Evolutionary conservation across 768 basidiomycete genomes (phyloP).

Genomic region (Hygrophoropsis aurantiaca): DNA sequence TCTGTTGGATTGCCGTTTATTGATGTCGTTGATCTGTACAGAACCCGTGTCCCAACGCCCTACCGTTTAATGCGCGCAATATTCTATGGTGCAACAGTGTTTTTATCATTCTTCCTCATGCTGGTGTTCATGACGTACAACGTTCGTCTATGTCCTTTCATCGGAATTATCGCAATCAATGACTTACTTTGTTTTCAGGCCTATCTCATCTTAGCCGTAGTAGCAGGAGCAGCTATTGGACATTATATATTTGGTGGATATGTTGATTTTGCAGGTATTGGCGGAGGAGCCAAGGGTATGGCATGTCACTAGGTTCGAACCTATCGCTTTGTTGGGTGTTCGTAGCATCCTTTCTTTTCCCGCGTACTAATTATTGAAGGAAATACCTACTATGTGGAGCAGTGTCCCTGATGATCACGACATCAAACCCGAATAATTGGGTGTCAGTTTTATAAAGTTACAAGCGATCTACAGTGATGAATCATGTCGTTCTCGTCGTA

Average conservation of each 20-base stretch:
- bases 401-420: no score
- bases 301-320: conserved; percentile 64
- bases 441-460: conserved; percentile 1
- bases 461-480: not conserved
- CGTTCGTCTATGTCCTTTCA: conserved; percentile 42
- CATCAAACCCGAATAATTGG: no score
- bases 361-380: not conserved
- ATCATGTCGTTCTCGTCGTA: conserved; percentile 65
- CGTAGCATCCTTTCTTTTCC: not conserved
- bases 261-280: conserved; percentile 56
- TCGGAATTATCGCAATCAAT: not conserved
- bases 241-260: conserved; percentile 74
- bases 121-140: conserved; percentile 97
- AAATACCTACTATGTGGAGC: no score
- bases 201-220: conserved; percentile 81
- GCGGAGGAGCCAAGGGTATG: conserved; percentile 59
- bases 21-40: conserved; percentile 19
- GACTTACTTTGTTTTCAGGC: conserved; percentile 46
- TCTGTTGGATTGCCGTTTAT: not conserved
- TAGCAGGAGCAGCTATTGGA: conserved; percentile 79
- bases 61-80: conserved; percentile 59
- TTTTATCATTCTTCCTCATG: conserved; percentile 90
- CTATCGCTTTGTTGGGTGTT: not conserved
- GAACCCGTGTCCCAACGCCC: conserved; percentile 48
- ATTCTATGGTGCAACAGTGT: conserved; percentile 74